These are phyloP conservation scores for Euphrasia confusa DNA, from an alignment of 257 asterid genomes.

Conservation along the genomic window DNA sequence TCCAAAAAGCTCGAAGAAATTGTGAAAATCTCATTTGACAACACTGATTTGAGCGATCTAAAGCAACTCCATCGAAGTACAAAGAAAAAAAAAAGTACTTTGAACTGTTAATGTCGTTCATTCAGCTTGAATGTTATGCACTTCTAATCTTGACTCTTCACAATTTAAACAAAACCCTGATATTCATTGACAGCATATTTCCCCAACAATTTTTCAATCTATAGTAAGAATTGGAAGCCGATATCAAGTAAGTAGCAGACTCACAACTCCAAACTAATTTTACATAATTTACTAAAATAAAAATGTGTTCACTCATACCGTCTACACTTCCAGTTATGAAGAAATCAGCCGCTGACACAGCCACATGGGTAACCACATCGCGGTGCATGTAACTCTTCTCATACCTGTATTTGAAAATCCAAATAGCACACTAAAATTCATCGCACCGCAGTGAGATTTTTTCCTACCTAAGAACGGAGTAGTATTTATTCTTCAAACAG, in stretches of 20 bases:
- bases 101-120: conserved; percentile 5
- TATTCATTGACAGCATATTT: conserved; percentile 1
- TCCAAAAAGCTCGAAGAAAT: neutral
- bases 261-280: conserved; percentile 5
- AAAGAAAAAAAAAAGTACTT: neutral
- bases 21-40: neutral
- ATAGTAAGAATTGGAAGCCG: conserved; percentile 6
- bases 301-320: conserved; percentile 42
- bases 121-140: neutral
- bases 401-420: conserved; percentile 50
- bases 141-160: neutral
- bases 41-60: too few species aligned
- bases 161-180: neutral
- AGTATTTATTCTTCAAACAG: neutral
- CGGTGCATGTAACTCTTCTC: conserved; percentile 99
- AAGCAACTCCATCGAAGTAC: too few species aligned
- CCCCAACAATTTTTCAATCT: conserved; percentile 1
- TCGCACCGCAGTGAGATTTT: neutral
- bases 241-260: conserved; percentile 6
- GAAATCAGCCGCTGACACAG: conserved; percentile 90
- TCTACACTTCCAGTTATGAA: conserved; percentile 88
- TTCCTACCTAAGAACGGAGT: neutral
- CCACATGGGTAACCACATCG: conserved; percentile 95
- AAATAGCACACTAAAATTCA: conserved; percentile 19
- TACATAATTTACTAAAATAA: neutral